Evolutionary conservation across 2,329 filamentous ascomycete genomes (phyloP).

Genomic region (Neofusicoccum ribis): DNA sequence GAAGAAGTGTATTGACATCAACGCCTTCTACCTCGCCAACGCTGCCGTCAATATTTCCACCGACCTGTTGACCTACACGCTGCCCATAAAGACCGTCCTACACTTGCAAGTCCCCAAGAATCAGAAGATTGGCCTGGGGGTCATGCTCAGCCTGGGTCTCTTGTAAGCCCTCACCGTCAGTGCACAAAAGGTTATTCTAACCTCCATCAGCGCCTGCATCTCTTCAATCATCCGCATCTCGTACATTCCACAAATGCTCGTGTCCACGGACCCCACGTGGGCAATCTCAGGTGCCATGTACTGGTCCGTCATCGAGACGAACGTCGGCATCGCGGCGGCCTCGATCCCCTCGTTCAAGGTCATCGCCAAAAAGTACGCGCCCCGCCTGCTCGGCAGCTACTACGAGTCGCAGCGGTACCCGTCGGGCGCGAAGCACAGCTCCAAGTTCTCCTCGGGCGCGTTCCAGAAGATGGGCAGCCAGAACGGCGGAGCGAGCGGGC

Average conservation of each 20-base stretch:
- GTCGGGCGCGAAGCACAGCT: neutral
- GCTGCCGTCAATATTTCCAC: slow-evolving; percentile 27
- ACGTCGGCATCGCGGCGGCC: slow-evolving; percentile 19
- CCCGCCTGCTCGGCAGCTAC: slow-evolving; percentile 18
- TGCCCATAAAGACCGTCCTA: slow-evolving; percentile 27
- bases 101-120: slow-evolving; percentile 25
- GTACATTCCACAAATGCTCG: slow-evolving; percentile 19
- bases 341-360: slow-evolving; percentile 21
- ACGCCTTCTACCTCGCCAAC: slow-evolving; percentile 30
- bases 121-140: slow-evolving; percentile 25
- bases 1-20: slow-evolving; percentile 26
- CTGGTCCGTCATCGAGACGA: slow-evolving; percentile 21
- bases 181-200: neutral
- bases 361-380: slow-evolving; percentile 20
- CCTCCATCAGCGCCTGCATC: slow-evolving; percentile 12
- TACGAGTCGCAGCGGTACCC: slow-evolving; percentile 17
- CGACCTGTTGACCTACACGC: slow-evolving; percentile 28
- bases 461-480: slow-evolving; percentile 15
- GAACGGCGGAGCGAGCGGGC: neutral
- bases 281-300: slow-evolving; percentile 19
- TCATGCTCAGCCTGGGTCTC: slow-evolving; percentile 26
- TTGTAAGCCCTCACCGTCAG: slow-evolving; percentile 23
- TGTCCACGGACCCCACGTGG: slow-evolving; percentile 16
- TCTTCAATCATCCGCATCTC: slow-evolving; percentile 19
- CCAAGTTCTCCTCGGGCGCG: neutral